A percentile compares a stretch with the other conserved stretches of the same genome.
phyloP scores from a whole-genome alignment of 805 yeast genomes.

The Metschnikowia arizonensis region DNA sequence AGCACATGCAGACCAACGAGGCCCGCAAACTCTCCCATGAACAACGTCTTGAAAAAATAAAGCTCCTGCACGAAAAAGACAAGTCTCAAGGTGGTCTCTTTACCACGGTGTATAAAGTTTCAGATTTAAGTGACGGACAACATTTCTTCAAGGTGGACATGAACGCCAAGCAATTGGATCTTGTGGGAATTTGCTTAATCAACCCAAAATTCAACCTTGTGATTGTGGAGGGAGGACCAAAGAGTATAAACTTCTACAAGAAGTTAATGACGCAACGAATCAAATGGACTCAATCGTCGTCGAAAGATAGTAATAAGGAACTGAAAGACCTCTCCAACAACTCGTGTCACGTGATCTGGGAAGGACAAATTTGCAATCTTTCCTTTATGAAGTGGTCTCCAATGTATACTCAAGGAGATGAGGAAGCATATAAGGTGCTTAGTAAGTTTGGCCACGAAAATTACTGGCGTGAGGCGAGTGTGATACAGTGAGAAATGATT shows the following conservation, averaged over 20 bases:
- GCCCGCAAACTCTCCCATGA: constrained; percentile 60
- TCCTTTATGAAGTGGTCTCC: constrained; percentile 69
- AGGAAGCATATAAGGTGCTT: constrained; percentile 48
- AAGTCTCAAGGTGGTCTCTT: constrained; percentile 54
- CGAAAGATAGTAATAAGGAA: not conserved
- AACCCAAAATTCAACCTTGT: constrained; percentile 51
- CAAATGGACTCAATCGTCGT: constrained; percentile 52
- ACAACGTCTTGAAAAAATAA: constrained; percentile 48
- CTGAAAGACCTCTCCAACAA: constrained; percentile 39
- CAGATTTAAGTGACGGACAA: constrained; percentile 54
- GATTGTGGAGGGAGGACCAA: constrained; percentile 71
- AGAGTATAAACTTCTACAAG: constrained; percentile 57
- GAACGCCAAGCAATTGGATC: constrained; percentile 68
- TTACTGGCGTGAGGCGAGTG: constrained; percentile 45
- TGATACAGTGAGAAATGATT: too few relatives aligned
- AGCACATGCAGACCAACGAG: constrained; percentile 60
- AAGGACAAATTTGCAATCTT: constrained; percentile 53
- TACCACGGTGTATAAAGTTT: constrained; percentile 57
- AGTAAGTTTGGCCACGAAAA: constrained; percentile 50
- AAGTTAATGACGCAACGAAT: constrained; percentile 59
- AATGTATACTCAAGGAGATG: constrained; percentile 48
- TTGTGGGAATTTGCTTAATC: constrained; percentile 60
- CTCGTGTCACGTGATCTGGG: constrained; percentile 58
- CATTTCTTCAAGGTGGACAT: constrained; percentile 71
- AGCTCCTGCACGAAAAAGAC: constrained; percentile 45